Base-by-base conservation (phyloP, 441 rosid species). In the Mallotus japonicus region DNA sequence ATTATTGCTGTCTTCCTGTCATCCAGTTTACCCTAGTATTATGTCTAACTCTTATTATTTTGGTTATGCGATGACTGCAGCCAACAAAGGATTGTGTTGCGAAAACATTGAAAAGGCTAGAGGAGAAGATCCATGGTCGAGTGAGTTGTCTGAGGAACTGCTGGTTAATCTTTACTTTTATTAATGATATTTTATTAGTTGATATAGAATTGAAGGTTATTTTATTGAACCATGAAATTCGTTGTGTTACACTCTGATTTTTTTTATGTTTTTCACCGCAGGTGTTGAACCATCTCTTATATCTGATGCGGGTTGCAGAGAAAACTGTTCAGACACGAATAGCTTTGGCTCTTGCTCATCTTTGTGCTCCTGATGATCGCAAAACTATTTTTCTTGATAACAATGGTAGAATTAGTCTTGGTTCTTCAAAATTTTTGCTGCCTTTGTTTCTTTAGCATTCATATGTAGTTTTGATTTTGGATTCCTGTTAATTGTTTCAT, bases 81-180 rank as follows among this genome's bases (percentile, higher is more conserved):
- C 93, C 91, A 65, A 95, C 99, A 55, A 93, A 90, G 75, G 99
- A 95, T 76, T 92, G 99, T 75, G 93, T 93, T 64, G 88, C 90
- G 73, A 93, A 93, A 83, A 95, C 97, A 34, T 67, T 95, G 75
- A 91, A 89, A 87, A 89, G 99, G 79, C 77, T 95, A 72, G 98
- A 95, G 83, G 99, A 95, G 84, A 95, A 92, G 80, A 88, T 91
- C 75, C 93, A 86, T 69, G 98, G 97, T 56, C 87, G 93, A 75
- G 99, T 95, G 79, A 81, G 94, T 85, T 61, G 74, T 78, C 76
- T 59, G 51, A n/a, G 9, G 15, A 65, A 72, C 28, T 14, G 6
- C 37, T 32, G 46, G 17, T 28, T 11, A 55, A 56, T 67, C 28
- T n/a, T 4, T 57, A 0, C 12, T 19, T 61, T 69, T 37, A 55